phyloP scores from a whole-genome alignment of 2,329 filamentous ascomycete genomes.

The Diaporthe sp. region DNA sequence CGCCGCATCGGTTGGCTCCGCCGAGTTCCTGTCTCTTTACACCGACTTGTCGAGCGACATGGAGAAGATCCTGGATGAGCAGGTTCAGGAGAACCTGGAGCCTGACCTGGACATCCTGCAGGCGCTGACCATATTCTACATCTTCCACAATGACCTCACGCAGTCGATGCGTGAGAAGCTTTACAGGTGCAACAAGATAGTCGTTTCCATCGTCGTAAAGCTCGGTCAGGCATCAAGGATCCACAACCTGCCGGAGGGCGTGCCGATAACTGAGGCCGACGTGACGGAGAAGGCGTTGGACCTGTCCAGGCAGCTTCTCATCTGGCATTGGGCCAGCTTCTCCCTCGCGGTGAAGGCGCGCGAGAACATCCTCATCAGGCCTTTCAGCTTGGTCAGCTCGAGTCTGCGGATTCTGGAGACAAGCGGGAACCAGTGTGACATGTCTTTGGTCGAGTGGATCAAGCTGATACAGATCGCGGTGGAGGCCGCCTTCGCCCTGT shows the following conservation, averaged over 20 bases:
- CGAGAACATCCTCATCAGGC: conserved; percentile 15
- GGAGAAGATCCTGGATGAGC: conserved; percentile 11
- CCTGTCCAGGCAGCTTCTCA: conserved; percentile 33
- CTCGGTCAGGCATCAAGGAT: conserved; percentile 29
- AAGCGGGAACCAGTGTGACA: conserved; percentile 28
- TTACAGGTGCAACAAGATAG: neutral
- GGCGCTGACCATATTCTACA: conserved; percentile 17
- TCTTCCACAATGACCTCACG: conserved; percentile 28
- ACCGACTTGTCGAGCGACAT: conserved; percentile 6
- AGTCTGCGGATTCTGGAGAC: conserved; percentile 35
- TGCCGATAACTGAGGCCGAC: conserved; percentile 1
- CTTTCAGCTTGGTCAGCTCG: neutral
- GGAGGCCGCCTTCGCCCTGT: conserved; percentile 15
- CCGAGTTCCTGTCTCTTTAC: conserved; percentile 8
- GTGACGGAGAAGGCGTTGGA: conserved; percentile 24
- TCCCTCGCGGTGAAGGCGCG: conserved; percentile 30
- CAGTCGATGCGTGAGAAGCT: neutral
- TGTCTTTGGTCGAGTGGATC: conserved; percentile 33
- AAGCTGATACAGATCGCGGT: conserved; percentile 29
- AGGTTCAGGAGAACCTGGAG: neutral
- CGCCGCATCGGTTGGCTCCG: conserved; percentile 33
- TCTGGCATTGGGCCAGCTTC: conserved; percentile 38
- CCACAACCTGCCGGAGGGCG: neutral
- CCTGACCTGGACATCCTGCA: conserved; percentile 32
- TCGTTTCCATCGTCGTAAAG: conserved; percentile 6